Percentiles rank a stretch among this genome's conserved stretches.
phyloP scores from a whole-genome alignment of 1,139 yeast genomes.

The Candida sp. region DNA sequence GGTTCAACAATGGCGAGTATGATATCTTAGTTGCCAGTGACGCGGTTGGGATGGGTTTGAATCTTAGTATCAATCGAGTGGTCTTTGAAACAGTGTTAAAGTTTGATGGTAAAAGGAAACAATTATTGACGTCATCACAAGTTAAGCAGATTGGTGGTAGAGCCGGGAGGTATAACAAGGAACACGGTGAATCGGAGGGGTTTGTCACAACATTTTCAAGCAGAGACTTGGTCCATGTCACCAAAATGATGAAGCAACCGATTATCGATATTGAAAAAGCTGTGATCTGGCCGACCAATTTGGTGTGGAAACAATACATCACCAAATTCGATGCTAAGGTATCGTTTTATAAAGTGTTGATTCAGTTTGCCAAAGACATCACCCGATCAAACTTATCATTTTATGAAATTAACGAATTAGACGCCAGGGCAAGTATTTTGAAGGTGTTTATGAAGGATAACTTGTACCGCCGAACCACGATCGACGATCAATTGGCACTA shows the following conservation, averaged over 20 bases:
- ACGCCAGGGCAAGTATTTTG: constrained; percentile 40
- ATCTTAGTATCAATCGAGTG: constrained; percentile 76
- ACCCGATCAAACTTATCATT: constrained; percentile 16
- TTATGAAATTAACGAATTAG: constrained; percentile 43
- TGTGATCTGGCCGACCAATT: constrained; percentile 67
- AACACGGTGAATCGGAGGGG: constrained; percentile 47
- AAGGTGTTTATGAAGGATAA: constrained; percentile 38
- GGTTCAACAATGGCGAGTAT: constrained; percentile 71
- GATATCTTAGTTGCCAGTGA: constrained; percentile 91
- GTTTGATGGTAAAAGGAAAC: constrained; percentile 60
- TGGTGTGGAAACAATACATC: constrained; percentile 56
- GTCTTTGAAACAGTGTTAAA: constrained; percentile 68
- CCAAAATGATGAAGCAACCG: constrained; percentile 43
- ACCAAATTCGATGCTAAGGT: constrained; percentile 51
- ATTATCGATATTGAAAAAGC: constrained; percentile 50
- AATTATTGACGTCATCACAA: constrained; percentile 55
- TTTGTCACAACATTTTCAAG: constrained; percentile 54
- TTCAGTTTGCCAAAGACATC: constrained; percentile 42
- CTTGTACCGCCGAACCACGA: constrained; percentile 20
- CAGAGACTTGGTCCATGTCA: constrained; percentile 41
- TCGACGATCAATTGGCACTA: constrained; percentile 56
- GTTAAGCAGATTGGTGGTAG: constrained; percentile 95
- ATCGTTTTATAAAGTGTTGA: constrained; percentile 40
- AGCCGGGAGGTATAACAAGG: constrained; percentile 73
- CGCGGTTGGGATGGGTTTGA: constrained; percentile 98